These are phyloP conservation scores for Selenicereus undatus DNA, from an alignment of 148 eudicot species.

Conservation along the genomic window DNA sequence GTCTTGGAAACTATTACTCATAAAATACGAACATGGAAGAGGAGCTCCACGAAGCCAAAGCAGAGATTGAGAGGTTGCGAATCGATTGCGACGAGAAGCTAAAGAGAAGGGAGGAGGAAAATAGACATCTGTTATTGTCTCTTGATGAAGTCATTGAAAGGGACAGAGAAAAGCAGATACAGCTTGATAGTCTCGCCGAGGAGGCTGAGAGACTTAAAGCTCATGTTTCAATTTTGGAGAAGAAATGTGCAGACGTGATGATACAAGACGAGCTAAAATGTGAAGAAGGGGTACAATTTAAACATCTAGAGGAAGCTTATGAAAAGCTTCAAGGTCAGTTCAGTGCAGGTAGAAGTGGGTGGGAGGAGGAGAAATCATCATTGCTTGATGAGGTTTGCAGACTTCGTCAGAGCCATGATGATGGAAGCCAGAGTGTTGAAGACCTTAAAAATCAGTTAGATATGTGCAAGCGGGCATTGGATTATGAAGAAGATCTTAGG, in stretches of 20 bases:
- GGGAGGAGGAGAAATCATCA: slow-evolving; percentile 64
- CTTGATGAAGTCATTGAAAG: background rate
- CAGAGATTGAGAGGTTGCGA: background rate
- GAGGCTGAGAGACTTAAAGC: background rate
- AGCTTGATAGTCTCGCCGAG: background rate
- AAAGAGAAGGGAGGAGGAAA: background rate
- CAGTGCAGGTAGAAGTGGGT: slow-evolving; percentile 38
- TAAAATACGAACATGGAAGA: background rate
- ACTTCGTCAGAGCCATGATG: slow-evolving; percentile 48
- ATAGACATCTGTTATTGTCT: background rate
- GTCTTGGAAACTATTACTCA: background rate
- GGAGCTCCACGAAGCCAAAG: background rate
- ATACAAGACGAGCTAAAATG: slow-evolving; percentile 47
- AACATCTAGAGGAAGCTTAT: slow-evolving; percentile 74
- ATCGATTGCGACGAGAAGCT: background rate
- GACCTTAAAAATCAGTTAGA: slow-evolving; percentile 44
- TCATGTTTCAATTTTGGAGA: background rate
- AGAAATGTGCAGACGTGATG: too few species aligned
- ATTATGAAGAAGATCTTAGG: slow-evolving; percentile 62
- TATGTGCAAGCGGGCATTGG: slow-evolving; percentile 60
- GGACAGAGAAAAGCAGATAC: background rate
- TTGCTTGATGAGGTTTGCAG: slow-evolving; percentile 58
- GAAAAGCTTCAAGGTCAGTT: slow-evolving; percentile 51
- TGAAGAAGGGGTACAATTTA: slow-evolving; percentile 75
- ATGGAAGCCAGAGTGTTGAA: slow-evolving; percentile 38